Percentiles rank a stretch among this genome's conserved stretches.
Conservation (phyloP, 192 early-diverging fungal genomes). For the Coemansia sp. region DNA sequence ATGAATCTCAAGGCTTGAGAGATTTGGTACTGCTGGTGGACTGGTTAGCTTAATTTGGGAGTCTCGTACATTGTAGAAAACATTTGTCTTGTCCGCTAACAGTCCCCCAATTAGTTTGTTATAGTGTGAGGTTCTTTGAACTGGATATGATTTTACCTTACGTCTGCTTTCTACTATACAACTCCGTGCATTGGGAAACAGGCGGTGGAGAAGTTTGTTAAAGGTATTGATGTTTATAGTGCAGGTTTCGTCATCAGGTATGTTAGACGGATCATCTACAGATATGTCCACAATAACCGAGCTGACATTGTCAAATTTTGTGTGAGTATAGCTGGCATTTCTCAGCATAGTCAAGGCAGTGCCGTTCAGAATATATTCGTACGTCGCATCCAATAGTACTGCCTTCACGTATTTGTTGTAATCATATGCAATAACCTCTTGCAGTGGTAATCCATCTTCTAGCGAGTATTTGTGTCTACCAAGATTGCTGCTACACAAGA, state of each 20-base stretch:
- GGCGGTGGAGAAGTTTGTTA: not conserved
- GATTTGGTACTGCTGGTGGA: not conserved
- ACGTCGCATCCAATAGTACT: not conserved
- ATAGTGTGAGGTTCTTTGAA: not conserved
- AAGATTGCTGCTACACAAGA: not conserved
- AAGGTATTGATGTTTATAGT: not conserved
- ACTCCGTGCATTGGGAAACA: not conserved
- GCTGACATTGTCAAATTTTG: not conserved
- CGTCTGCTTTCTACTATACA: not conserved
- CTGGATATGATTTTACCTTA: not conserved
- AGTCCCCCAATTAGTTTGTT: not conserved
- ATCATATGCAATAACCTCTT: not conserved
- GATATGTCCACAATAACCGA: not conserved
- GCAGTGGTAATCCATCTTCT: not conserved
- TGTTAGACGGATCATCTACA: not conserved
- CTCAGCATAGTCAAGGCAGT: not conserved
- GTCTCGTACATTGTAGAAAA: not conserved
- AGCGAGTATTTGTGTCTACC: not conserved
- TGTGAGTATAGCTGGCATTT: not conserved
- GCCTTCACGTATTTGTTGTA: not conserved
- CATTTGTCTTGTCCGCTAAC: not conserved
- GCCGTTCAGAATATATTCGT: not conserved
- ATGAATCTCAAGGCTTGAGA: not conserved
- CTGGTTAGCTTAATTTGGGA: not conserved
- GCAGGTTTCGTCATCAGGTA: not conserved